Base-by-base conservation (phyloP, 2,329 filamentous ascomycete species). In the Stachybotrys chlorohalonatus region DNA sequence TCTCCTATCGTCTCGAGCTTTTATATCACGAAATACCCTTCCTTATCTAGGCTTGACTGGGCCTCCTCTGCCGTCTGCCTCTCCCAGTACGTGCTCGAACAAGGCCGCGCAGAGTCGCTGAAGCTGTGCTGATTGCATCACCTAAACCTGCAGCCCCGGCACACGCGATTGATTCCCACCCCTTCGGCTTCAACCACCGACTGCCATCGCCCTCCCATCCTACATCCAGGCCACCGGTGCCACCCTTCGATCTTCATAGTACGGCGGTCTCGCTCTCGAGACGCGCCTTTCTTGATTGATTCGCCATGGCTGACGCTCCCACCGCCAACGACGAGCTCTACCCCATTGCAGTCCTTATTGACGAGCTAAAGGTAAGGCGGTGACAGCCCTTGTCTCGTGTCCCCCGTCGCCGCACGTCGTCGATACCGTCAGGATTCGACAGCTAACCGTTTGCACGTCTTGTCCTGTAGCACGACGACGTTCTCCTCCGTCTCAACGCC, bases 311-410 rank as follows among this genome's bases (percentile, higher is more conserved):
- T 76, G 83, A 96, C 78, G 87, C 87, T 76, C 82, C 86, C 73
- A 89, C 87, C 76, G 85, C 93, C 79, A 95, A 87, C 74, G 94
- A 99, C 78, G 95, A 97, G 86, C 91, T 99, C 69, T 99, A 97
- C 76, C 94, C 94, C 73, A 99, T 99, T 80, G 94, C 95, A 70
- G 94, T 99, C 64, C 86, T 99, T 75, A 99, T 99, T 76, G 94
- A 99, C 75, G 94, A 99, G 84, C 83, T 99, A 69, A 99, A 96
- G 90, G 92, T 96, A 83, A 67, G 74, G 67, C 62, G 60, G 58
- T 63, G 57, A 64, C 59, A 42, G 36, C 3, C 36, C 36, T 42
- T 24, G 24, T 24, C 24, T 24, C 24, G 24, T 24, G 24, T 24
- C 24, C 24, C 24, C 24, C 24, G 24, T 24, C 24, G 24, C 24